Conservation (phyloP, 31 red algal genomes). For the Endocladia muricata region DNA sequence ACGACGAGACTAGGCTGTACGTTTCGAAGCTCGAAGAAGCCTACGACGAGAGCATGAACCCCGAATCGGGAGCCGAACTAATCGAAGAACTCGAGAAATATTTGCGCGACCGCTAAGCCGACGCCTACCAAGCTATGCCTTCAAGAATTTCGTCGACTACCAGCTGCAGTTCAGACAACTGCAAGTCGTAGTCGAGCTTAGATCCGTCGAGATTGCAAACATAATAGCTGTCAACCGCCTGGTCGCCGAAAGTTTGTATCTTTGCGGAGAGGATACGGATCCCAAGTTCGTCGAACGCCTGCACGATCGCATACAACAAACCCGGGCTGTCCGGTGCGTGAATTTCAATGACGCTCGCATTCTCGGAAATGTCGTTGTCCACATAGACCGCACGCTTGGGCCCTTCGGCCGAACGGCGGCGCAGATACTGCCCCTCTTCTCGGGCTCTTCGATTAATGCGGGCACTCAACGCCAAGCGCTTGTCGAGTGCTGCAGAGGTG, state of each 20-base stretch:
- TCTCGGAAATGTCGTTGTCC: background rate
- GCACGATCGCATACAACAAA: background rate
- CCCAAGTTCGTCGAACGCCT: background rate
- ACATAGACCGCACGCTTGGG: too few species aligned
- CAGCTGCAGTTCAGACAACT: conserved; percentile 1
- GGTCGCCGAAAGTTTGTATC: background rate
- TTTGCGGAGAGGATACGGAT: background rate
- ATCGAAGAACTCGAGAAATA: background rate
- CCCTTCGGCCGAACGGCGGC: too few species aligned
- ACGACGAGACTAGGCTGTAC: background rate
- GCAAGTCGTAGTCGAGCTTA: background rate
- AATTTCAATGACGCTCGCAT: background rate
- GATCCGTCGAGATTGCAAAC: background rate
- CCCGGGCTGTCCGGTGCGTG: background rate
- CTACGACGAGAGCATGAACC: background rate
- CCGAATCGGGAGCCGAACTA: background rate
- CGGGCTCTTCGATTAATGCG: too few species aligned
- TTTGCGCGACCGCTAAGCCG: background rate
- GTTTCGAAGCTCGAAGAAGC: background rate
- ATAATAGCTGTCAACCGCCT: background rate
- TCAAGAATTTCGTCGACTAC: too few species aligned
- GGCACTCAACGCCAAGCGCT: too few species aligned
- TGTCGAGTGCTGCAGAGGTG: too few species aligned
- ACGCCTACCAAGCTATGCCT: background rate
- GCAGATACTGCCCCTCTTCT: too few species aligned